Evolutionary conservation across 768 basidiomycete species (phyloP).

Genomic region (Myochromella boudieri): DNA sequence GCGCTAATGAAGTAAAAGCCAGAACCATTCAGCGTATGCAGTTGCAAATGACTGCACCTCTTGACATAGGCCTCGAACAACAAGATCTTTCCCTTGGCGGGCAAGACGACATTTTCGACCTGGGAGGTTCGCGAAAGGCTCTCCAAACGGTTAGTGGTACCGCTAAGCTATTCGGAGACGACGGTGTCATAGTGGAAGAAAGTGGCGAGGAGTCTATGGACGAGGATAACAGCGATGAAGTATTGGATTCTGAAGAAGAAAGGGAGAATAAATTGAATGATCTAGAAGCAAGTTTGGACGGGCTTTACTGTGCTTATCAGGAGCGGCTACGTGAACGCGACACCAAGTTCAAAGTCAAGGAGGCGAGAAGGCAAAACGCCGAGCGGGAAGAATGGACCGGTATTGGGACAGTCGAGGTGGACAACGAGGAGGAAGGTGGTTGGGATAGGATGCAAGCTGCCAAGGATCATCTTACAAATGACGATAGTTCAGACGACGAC

Average conservation of each 20-base stretch:
- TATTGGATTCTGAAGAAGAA: slow-evolving; percentile 69
- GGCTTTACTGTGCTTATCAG: slow-evolving; percentile 85
- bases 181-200: slow-evolving; percentile 43
- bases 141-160: slow-evolving; percentile 31
- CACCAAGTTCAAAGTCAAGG: slow-evolving; percentile 82
- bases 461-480: slow-evolving; percentile 56
- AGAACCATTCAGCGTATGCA: slow-evolving; percentile 94
- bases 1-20: slow-evolving; percentile 84
- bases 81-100: slow-evolving; percentile 74
- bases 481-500: slow-evolving; percentile 51
- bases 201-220: slow-evolving; percentile 27
- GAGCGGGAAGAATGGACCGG: slow-evolving; percentile 84
- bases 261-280: slow-evolving; percentile 53
- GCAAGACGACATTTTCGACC: slow-evolving; percentile 87
- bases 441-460: slow-evolving; percentile 65
- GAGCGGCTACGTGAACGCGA: slow-evolving; percentile 80
- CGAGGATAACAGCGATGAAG: slow-evolving; percentile 36
- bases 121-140: slow-evolving; percentile 56
- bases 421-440: slow-evolving; percentile 56
- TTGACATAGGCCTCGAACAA: slow-evolving; percentile 91
- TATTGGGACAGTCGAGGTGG: slow-evolving; percentile 43
- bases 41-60: slow-evolving; percentile 95
- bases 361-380: slow-evolving; percentile 70
- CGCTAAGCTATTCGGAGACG: slow-evolving; percentile 18
- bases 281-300: slow-evolving; percentile 88